Conservation (phyloP, 2,329 filamentous ascomycete genomes). For the Blastomyces silverae region DNA sequence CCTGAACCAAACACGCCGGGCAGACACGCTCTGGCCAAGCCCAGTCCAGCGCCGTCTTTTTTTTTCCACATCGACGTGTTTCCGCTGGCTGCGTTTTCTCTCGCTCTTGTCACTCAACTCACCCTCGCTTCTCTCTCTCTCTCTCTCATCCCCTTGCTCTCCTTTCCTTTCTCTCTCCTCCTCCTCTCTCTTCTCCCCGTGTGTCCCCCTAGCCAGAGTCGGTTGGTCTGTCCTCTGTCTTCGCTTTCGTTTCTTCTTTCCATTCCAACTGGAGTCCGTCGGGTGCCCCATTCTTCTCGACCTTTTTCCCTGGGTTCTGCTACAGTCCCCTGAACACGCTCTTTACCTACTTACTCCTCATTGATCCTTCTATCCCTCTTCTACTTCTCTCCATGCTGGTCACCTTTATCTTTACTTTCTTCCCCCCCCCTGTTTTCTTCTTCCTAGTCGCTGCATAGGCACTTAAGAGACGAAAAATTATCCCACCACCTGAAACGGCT, state of each 20-base stretch:
- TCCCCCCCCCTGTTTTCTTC: not conserved
- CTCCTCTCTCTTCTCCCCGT: constrained; percentile 11
- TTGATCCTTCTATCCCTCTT: constrained; percentile 6
- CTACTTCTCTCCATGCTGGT: constrained; percentile 15
- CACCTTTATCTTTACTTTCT: constrained; percentile 12
- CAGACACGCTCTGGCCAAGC: constrained; percentile 1
- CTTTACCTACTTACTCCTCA: constrained; percentile 6
- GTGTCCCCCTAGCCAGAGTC: constrained; percentile 11
- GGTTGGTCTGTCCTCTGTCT: constrained; percentile 9
- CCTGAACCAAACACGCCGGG: not conserved
- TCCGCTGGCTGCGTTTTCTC: constrained; percentile 11
- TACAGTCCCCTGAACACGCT: constrained; percentile 6
- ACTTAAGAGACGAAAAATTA: not conserved
- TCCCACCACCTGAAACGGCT: constrained; percentile 9
- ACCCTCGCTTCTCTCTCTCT: not conserved
- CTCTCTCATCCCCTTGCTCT: constrained; percentile 5
- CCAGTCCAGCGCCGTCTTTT: not conserved
- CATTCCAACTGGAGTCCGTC: constrained; percentile 3
- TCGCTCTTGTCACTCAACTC: not conserved
- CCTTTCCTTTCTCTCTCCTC: constrained; percentile 14
- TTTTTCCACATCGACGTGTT: constrained; percentile 15
- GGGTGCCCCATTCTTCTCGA: not conserved
- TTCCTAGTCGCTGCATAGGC: not conserved
- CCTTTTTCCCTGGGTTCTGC: constrained; percentile 4
- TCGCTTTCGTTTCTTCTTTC: constrained; percentile 8